Percentiles rank a stretch among this genome's conserved stretches.
These are phyloP conservation scores for Daldinia sp. DNA, from an alignment of 2,329 filamentous ascomycete genomes.

Conservation along the genomic window DNA sequence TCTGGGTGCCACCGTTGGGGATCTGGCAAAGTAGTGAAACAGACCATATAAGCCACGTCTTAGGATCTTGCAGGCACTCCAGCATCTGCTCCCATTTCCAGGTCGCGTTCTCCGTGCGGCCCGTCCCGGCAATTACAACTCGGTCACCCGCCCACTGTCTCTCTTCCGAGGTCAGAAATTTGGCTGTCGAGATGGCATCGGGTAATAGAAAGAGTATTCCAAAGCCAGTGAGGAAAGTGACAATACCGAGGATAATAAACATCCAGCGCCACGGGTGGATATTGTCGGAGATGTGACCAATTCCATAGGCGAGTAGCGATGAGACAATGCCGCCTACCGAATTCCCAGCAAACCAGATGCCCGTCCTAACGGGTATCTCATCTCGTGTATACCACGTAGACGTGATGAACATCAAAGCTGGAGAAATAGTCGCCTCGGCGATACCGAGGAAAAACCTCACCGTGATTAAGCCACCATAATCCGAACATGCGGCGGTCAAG, in stretches of 20 bases:
- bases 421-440: constrained; percentile 63
- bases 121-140: constrained; percentile 60
- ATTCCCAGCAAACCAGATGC: constrained; percentile 65
- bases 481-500: constrained; percentile 55
- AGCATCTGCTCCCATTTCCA: constrained; percentile 61
- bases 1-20: constrained; percentile 68
- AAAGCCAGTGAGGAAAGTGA: constrained; percentile 61
- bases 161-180: constrained; percentile 65
- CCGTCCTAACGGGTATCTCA: constrained; percentile 62
- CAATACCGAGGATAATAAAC: constrained; percentile 62
- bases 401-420: constrained; percentile 64
- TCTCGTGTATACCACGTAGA: constrained; percentile 65
- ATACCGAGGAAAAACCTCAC: constrained; percentile 63
- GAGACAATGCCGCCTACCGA: constrained; percentile 56
- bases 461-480: constrained; percentile 58
- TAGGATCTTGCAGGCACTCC: constrained; percentile 65
- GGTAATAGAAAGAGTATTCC: constrained; percentile 59
- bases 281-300: constrained; percentile 60
- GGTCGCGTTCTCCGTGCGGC: constrained; percentile 55
- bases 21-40: constrained; percentile 64
- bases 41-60: constrained; percentile 66
- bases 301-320: constrained; percentile 61
- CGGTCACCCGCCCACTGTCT: constrained; percentile 57
- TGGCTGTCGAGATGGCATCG: constrained; percentile 61
- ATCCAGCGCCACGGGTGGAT: constrained; percentile 65